Evolutionary conservation across 116 monocot genomes (phyloP).

Genomic region (Posidonia oceanica): DNA sequence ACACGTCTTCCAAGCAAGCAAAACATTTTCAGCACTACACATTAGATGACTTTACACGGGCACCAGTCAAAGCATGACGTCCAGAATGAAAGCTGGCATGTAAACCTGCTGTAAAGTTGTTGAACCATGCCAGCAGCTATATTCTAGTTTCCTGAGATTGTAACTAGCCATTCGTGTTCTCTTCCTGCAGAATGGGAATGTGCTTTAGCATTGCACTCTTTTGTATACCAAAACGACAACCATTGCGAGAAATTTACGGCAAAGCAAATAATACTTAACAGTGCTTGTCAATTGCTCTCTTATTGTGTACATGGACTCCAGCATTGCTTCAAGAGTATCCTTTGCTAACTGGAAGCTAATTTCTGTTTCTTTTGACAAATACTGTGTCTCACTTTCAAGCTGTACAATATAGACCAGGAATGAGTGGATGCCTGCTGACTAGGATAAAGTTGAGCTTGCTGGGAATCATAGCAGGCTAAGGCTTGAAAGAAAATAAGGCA

Average conservation of each 20-base stretch:
- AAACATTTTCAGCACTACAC: no score
- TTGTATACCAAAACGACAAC: background rate
- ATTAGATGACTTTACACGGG: no score
- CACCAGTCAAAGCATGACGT: no score
- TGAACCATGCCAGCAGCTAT: background rate
- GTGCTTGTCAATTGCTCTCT: constrained; percentile 55
- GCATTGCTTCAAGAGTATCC: constrained; percentile 49
- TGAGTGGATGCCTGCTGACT: no score
- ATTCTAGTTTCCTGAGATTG: constrained; percentile 15
- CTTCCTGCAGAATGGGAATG: constrained; percentile 19
- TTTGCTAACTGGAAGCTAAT: constrained; percentile 52
- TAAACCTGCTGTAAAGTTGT: no score
- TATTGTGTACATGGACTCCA: constrained; percentile 44
- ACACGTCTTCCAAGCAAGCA: no score
- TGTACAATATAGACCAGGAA: constrained; percentile 4
- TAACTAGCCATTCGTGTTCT: constrained; percentile 15
- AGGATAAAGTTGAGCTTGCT: no score
- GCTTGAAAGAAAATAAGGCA: no score
- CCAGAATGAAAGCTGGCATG: no score
- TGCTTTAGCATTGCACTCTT: no score
- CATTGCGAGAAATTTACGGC: background rate
- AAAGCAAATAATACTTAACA: background rate
- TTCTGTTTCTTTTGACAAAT: constrained; percentile 33
- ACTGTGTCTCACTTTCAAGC: constrained; percentile 40
- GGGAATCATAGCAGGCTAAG: no score